These are phyloP conservation scores for Debaryomyces tyrocola DNA, from an alignment of 805 yeast genomes.

Conservation along the genomic window DNA sequence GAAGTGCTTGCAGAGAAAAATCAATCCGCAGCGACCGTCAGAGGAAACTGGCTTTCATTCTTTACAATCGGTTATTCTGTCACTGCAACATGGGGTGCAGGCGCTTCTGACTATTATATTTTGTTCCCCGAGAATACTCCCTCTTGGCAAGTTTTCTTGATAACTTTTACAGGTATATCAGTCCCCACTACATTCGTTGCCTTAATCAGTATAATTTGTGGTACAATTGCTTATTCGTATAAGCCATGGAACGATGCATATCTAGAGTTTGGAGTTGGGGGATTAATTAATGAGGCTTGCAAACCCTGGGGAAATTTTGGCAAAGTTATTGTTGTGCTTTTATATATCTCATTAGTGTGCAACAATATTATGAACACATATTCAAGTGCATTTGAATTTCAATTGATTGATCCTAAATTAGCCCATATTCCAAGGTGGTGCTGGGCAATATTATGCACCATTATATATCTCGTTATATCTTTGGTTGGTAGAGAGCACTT, in stretches of 20 bases:
- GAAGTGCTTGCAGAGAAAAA: constrained; percentile 16
- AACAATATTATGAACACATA: constrained; percentile 39
- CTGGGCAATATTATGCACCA: constrained; percentile 35
- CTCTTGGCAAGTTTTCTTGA: constrained; percentile 20
- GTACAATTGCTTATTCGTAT: constrained; percentile 31
- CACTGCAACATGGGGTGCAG: constrained; percentile 37
- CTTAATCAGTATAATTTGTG: constrained; percentile 27
- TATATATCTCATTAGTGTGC: constrained; percentile 33
- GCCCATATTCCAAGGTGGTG: constrained; percentile 37
- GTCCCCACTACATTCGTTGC: constrained; percentile 37
- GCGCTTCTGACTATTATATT: constrained; percentile 35
- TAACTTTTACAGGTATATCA: constrained; percentile 29
- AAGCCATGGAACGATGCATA: constrained; percentile 34
- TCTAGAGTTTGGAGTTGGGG: constrained; percentile 30
- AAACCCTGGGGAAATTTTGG: constrained; percentile 39
- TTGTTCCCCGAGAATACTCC: constrained; percentile 31
- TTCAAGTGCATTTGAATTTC: constrained; percentile 35
- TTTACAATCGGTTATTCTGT: constrained; percentile 37
- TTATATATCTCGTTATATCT: constrained; percentile 30
- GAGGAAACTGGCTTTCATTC: constrained; percentile 36
- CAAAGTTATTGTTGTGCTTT: constrained; percentile 28
- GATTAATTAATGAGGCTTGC: constrained; percentile 29
- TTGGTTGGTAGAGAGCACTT: constrained; percentile 33
- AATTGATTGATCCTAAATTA: constrained; percentile 26
- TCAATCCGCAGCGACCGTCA: constrained; percentile 13